Evolutionary conservation across 345 rosid species (phyloP), one percentile per base, ranked within the genome.

Genomic region (Hibiscus trionum): DNA sequence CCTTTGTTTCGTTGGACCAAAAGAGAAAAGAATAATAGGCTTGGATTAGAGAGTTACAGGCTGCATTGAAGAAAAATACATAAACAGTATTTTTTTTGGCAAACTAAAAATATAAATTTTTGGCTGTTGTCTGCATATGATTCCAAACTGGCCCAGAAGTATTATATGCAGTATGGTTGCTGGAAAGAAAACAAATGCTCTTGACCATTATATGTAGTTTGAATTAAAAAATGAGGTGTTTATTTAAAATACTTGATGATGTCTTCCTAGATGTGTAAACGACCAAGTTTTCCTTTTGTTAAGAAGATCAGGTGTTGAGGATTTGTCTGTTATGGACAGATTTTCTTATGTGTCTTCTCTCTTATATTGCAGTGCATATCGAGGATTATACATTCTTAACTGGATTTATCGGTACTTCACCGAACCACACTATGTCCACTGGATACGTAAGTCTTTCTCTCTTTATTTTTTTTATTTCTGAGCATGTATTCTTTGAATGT

Each of bases 341-440:
- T 67, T 11, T 49, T 24, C 39, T 67, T 62, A 52, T 21, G 24
- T 0, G 24, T 44, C 2, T 73, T 71, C 24, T 70, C 71, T 60
- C 56, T 66, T 49, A 46, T 53, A 11, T 66, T 85, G 78, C 89
- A 88, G 93, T 19, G 89, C 89, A 26, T 88, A 88, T 75, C 79
- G 90, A 68, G 82, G 80, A 35, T 73, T 86, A 39, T 86, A 86
- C 75, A 82, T 88, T 50, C 77, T 88, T 39, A 86, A 88, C 82
- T 88, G 93, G 93, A 71, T 85, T 63, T 88, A 88, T 42, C 86
- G 90, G 79, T 88, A 78, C 84, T 88, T 85, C 80, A 84, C 88
- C 1, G 85, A 88, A 77, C 82, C 82, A 5, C 87, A 82, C 69
- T 86, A 75, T 75, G 79, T 84, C 14, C 93, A 85, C 75, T 85